Conservation (phyloP, 2,329 filamentous ascomycete species). For the Epichloe coenophiala region DNA sequence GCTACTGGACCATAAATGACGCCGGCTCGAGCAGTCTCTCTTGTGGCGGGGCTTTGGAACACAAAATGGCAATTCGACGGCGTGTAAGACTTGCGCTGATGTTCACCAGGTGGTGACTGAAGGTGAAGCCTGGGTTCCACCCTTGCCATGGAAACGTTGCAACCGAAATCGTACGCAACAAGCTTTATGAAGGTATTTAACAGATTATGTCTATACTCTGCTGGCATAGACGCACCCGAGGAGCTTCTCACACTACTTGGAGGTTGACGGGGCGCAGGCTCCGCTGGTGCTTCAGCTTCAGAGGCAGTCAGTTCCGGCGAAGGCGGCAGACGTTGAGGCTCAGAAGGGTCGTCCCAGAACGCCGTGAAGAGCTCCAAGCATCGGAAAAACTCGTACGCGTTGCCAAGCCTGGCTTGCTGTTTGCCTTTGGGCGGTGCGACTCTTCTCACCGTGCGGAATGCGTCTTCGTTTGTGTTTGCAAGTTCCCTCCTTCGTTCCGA, state of each 20-base stretch:
- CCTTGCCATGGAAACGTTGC: constrained; percentile 42
- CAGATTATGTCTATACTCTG: constrained; percentile 43
- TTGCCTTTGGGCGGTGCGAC: constrained; percentile 41
- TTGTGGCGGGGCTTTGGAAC: constrained; percentile 45
- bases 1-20: constrained; percentile 49
- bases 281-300: constrained; percentile 7
- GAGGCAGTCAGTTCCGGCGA: constrained; percentile 18
- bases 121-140: constrained; percentile 47
- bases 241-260: constrained; percentile 25
- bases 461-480: constrained; percentile 39
- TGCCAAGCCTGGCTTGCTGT: constrained; percentile 41
- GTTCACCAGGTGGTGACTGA: constrained; percentile 21
- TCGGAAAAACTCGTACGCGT: constrained; percentile 53
- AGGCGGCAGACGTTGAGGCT: constrained; percentile 16
- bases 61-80: constrained; percentile 46
- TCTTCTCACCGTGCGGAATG: constrained; percentile 47
- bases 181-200: constrained; percentile 48
- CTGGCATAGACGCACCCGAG: constrained; percentile 41
- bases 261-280: constrained; percentile 6
- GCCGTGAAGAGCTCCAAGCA: constrained; percentile 44
- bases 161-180: constrained; percentile 52
- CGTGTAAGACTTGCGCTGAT: constrained; percentile 36
- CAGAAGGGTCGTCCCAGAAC: constrained; percentile 50
- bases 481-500: constrained; percentile 46
- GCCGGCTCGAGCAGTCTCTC: constrained; percentile 44